Conservation (phyloP, 2,329 filamentous ascomycete genomes). For the Epichloe hybrida region DNA sequence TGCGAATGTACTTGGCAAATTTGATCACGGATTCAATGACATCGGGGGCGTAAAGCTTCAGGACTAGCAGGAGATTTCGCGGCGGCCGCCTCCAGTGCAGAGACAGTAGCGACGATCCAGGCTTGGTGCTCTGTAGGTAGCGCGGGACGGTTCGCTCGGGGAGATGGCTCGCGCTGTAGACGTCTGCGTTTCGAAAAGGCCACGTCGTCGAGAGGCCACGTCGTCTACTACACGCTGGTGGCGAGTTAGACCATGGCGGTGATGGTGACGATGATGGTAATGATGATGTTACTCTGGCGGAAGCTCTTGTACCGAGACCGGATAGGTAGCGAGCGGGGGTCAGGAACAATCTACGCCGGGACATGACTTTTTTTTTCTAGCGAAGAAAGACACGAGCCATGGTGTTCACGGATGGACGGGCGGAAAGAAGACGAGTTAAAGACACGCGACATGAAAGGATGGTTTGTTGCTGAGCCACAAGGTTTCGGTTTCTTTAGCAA, state of each 20-base stretch:
- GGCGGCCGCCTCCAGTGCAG: slow-evolving; percentile 41
- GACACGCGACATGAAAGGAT: not conserved
- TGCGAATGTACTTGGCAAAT: slow-evolving; percentile 58
- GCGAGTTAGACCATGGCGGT: not conserved
- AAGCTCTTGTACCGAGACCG: not conserved
- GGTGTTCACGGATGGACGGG: not conserved
- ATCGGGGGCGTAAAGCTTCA: slow-evolving; percentile 41
- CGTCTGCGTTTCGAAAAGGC: slow-evolving; percentile 19
- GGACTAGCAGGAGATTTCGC: slow-evolving; percentile 43
- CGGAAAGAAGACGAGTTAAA: not conserved
- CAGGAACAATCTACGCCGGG: slow-evolving; percentile 1
- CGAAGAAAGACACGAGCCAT: not conserved
- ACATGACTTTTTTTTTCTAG: slow-evolving; percentile 9
- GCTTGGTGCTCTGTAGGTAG: slow-evolving; percentile 27
- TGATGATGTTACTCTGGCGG: not conserved
- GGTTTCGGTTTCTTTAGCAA: no score
- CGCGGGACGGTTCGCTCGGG: slow-evolving; percentile 22
- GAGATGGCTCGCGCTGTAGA: slow-evolving; percentile 20
- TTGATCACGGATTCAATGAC: slow-evolving; percentile 38
- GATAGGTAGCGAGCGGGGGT: not conserved
- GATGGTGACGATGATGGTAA: not conserved
- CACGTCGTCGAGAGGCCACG: slow-evolving; percentile 37
- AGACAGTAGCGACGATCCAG: slow-evolving; percentile 39
- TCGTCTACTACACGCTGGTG: slow-evolving; percentile 1
- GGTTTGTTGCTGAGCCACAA: not conserved